Conservation (phyloP, 139 green algal genomes). For the Trebouxia sp. region DNA sequence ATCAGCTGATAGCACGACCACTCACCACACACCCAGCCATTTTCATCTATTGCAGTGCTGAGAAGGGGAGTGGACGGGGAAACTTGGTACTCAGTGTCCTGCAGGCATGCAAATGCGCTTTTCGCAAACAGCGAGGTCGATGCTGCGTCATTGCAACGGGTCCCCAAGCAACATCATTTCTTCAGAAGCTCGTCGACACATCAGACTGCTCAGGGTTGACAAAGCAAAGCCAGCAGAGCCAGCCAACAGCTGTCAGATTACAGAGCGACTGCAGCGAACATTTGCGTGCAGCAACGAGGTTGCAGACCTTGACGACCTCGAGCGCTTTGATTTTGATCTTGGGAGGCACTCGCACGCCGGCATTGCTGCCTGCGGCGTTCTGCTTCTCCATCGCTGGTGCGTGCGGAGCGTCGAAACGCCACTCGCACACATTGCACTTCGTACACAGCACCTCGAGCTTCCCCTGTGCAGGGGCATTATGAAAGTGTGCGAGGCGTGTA, state of each 20-base stretch:
- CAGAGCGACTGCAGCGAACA: conserved; percentile 10
- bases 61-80: conserved; percentile 71
- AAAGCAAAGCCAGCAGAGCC: background rate
- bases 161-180: no score
- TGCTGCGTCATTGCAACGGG: background rate
- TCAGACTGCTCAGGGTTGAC: background rate
- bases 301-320: conserved; percentile 22
- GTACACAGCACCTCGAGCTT: background rate
- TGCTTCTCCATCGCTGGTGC: conserved; percentile 20
- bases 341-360: background rate
- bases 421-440: background rate
- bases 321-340: conserved; percentile 29
- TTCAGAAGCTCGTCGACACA: background rate
- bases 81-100: conserved; percentile 49
- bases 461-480: no score
- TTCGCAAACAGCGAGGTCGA: conserved; percentile 17
- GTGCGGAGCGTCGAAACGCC: background rate
- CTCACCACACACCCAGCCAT: conserved; percentile 83
- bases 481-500: no score
- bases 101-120: background rate
- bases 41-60: conserved; percentile 72
- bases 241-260: no score
- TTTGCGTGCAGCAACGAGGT: conserved; percentile 14
- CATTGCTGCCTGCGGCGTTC: background rate
- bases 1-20: background rate